phyloP scores from a whole-genome alignment of 345 rosid genomes.

The Camelina sativa region DNA sequence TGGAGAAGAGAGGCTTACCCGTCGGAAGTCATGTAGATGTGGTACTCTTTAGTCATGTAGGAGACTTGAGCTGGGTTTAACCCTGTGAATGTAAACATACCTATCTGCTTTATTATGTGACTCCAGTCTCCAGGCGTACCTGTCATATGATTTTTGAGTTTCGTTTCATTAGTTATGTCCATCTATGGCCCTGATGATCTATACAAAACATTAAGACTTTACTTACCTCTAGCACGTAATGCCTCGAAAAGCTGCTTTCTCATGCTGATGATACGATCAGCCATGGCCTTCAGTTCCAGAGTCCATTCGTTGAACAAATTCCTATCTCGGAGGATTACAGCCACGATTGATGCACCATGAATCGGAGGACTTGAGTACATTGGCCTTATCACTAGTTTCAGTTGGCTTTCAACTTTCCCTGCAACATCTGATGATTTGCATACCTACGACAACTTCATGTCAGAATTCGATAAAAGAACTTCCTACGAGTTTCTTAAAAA shows the following conservation, averaged over 20 bases:
- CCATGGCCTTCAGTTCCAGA: slow-evolving; percentile 78
- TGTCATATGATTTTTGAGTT: slow-evolving; percentile 32
- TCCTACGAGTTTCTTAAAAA: not conserved
- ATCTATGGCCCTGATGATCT: not conserved
- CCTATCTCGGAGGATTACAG: slow-evolving; percentile 69
- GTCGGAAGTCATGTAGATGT: slow-evolving; percentile 77
- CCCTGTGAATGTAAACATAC: slow-evolving; percentile 83
- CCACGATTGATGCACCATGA: slow-evolving; percentile 90
- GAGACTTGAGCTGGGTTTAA: slow-evolving; percentile 66
- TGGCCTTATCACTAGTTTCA: slow-evolving; percentile 88
- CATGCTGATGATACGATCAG: slow-evolving; percentile 81
- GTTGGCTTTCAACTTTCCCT: slow-evolving; percentile 74
- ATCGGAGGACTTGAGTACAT: slow-evolving; percentile 94
- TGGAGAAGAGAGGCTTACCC: slow-evolving; percentile 53
- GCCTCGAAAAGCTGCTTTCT: slow-evolving; percentile 78
- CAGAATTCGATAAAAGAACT: not conserved
- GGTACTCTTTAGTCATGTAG: slow-evolving; percentile 70
- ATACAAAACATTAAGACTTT: not conserved
- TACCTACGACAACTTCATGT: slow-evolving; percentile 50
- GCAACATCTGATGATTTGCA: slow-evolving; percentile 88
- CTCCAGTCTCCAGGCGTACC: slow-evolving; percentile 85
- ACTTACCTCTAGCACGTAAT: slow-evolving; percentile 60
- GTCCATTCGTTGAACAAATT: slow-evolving; percentile 75
- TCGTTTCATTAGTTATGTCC: slow-evolving; percentile 3
- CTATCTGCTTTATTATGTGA: slow-evolving; percentile 78